Conservation (phyloP, 306 rosid genomes). For the Heteromeles arbutifolia region DNA sequence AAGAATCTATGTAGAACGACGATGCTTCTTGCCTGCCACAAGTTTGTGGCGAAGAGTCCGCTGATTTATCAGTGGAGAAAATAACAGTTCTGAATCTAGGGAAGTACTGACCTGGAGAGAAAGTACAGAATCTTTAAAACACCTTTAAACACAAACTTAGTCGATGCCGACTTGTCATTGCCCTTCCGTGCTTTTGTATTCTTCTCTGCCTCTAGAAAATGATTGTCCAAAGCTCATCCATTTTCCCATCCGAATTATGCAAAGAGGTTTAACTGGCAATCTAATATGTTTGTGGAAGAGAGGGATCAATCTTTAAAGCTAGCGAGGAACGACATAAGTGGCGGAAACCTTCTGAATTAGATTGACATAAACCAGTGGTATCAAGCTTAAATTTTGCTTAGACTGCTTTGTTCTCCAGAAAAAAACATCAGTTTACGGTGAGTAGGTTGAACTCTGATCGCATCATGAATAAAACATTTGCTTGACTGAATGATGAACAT, state of each 20-base stretch:
- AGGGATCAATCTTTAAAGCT: not conserved
- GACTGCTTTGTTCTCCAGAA: not conserved
- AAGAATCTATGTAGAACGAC: not conserved
- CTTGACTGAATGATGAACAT: not conserved
- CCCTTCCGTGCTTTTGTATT: not conserved
- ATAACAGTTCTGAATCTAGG: not conserved
- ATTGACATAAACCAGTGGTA: not conserved
- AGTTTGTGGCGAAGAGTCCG: not conserved
- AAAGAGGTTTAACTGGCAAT: not conserved
- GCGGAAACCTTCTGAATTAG: not conserved
- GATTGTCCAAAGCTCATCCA: not conserved
- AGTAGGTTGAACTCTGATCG: not conserved
- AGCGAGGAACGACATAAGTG: not conserved
- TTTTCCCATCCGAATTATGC: not conserved
- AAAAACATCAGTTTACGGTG: not conserved
- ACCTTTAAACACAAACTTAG: not conserved
- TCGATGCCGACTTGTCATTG: not conserved
- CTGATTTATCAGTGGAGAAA: not conserved
- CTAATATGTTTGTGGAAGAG: not conserved
- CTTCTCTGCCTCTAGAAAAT: not conserved
- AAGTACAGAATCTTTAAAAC: not conserved
- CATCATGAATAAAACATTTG: not conserved
- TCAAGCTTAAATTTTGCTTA: not conserved
- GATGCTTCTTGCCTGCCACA: not conserved
- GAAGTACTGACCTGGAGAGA: not conserved